phyloP scores from a whole-genome alignment of 2,329 filamentous ascomycete genomes.

The Venturia nashicola region DNA sequence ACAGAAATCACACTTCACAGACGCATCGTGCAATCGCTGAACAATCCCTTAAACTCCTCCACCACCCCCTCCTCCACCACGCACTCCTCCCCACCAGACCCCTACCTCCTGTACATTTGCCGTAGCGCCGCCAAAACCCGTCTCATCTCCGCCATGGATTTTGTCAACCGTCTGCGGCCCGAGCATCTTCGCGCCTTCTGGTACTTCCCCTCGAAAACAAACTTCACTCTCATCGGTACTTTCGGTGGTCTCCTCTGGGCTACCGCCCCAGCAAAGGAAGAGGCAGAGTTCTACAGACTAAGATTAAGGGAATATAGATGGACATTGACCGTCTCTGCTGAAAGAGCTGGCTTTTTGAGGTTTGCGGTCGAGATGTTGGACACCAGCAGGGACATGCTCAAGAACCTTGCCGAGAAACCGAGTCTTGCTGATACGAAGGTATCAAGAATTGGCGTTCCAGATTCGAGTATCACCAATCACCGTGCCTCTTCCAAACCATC shows the following conservation, averaged over 20 bases:
- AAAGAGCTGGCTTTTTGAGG: slow-evolving; percentile 44
- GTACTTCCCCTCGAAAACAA: slow-evolving; percentile 79
- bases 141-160: slow-evolving; percentile 92
- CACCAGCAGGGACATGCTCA: slow-evolving; percentile 31
- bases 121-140: slow-evolving; percentile 88
- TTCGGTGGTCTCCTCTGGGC: slow-evolving; percentile 86
- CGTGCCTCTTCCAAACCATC: not conserved
- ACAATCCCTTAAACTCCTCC: slow-evolving; percentile 1
- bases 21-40: slow-evolving; percentile 11
- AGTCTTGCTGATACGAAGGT: slow-evolving; percentile 22
- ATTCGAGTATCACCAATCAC: not conserved
- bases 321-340: slow-evolving; percentile 79
- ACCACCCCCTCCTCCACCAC: not conserved
- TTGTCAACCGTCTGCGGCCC: slow-evolving; percentile 82
- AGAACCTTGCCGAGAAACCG: slow-evolving; percentile 32
- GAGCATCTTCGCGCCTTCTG: slow-evolving; percentile 84
- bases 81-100: slow-evolving; percentile 33
- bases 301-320: slow-evolving; percentile 83
- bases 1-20: slow-evolving; percentile 69
- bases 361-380: slow-evolving; percentile 34
- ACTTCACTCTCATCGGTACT: slow-evolving; percentile 89
- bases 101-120: slow-evolving; percentile 83
- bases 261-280: slow-evolving; percentile 74
- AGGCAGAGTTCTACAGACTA: slow-evolving; percentile 83
- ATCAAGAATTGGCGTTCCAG: slow-evolving; percentile 24